Percentiles rank a stretch among this genome's conserved stretches.
These are phyloP conservation scores for Phaseolus coccineus DNA, from an alignment of 331 rosid genomes.

Conservation along the genomic window DNA sequence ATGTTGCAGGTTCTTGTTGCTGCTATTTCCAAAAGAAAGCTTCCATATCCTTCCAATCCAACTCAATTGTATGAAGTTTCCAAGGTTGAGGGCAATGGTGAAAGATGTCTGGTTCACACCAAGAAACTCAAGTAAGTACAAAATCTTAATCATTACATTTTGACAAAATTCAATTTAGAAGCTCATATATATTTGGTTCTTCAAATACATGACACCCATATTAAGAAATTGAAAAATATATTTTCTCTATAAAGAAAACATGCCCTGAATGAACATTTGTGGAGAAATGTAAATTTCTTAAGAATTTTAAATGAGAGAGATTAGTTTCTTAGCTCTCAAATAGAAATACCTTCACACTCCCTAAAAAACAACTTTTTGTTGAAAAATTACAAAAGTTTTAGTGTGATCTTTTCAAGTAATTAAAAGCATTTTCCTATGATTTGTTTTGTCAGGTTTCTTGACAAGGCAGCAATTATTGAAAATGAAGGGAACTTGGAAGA, in stretches of 20 bases:
- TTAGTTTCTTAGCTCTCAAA: no score
- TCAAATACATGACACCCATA: neutral
- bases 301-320: no score
- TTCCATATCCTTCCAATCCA: constrained; percentile 68
- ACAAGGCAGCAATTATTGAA: constrained; percentile 85
- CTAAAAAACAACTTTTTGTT: no score
- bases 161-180: neutral
- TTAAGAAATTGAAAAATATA: neutral
- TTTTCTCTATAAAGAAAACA: neutral
- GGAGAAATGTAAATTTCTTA: no score
- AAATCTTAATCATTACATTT: neutral
- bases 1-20: constrained; percentile 87
- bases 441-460: constrained; percentile 68
- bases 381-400: no score
- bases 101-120: constrained; percentile 75
- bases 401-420: no score
- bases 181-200: neutral
- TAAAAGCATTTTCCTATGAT: neutral
- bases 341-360: no score
- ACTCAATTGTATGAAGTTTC: constrained; percentile 63
- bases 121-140: constrained; percentile 71
- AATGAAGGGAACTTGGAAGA: constrained; percentile 43
- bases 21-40: constrained; percentile 70
- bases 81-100: constrained; percentile 44
- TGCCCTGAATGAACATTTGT: no score